These are phyloP conservation scores for Heimioporus sp. DNA, from an alignment of 768 basidiomycete genomes.

Conservation along the genomic window DNA sequence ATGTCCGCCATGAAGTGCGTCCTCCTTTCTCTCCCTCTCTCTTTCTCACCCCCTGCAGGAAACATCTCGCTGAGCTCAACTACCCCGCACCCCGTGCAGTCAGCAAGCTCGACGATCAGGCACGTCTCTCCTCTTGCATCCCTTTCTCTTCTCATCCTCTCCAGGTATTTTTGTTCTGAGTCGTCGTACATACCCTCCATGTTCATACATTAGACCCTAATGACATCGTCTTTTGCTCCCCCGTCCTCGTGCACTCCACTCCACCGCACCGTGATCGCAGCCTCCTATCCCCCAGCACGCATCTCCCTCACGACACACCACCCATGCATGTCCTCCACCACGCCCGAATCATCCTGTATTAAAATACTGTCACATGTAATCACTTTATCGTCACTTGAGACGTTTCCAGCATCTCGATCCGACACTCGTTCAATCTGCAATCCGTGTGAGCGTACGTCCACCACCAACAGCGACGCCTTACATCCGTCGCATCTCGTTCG, in stretches of 20 bases:
- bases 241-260: too few species aligned
- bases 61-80: constrained; percentile 83
- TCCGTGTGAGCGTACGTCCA: neutral
- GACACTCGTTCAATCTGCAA: constrained; percentile 59
- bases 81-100: constrained; percentile 87
- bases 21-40: neutral
- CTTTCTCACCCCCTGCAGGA: constrained; percentile 44
- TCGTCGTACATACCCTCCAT: neutral
- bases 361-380: neutral
- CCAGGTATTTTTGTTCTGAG: constrained; percentile 43
- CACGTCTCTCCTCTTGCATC: constrained; percentile 21
- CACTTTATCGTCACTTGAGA: constrained; percentile 24
- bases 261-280: constrained; percentile 37
- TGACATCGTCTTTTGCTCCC: neutral
- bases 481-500: constrained; percentile 60
- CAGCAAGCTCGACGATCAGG: constrained; percentile 92
- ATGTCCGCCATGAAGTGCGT: constrained; percentile 75
- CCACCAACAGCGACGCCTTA: constrained; percentile 24
- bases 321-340: too few species aligned
- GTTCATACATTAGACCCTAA: neutral
- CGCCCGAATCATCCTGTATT: too few species aligned
- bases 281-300: constrained; percentile 39
- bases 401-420: constrained; percentile 60
- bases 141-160: constrained; percentile 13
- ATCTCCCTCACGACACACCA: constrained; percentile 15